Evolutionary conservation across 2,329 filamentous ascomycete species (phyloP), one percentile per base, ranked within the genome.

Genomic region (Westerdykella sp.): DNA sequence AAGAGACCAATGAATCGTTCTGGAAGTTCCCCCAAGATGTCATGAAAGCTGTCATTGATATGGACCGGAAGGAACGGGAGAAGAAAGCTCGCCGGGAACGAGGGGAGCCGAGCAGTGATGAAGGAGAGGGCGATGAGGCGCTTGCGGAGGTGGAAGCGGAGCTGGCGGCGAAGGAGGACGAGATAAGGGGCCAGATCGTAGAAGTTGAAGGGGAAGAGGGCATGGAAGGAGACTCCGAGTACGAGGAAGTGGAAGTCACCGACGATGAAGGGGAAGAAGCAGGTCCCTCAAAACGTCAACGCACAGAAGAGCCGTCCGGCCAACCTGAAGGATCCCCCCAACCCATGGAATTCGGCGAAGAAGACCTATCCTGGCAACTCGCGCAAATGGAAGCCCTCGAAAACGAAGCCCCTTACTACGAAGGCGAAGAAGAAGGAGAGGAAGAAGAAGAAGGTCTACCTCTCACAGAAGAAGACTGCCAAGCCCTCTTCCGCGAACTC

Each of bases 11-110:
- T 31, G 78, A 89, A 53, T 97, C 90, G 66, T 89, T 89, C 66
- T 98, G 94, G 93, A 88, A 88, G 58, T 93, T 96, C 56, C 93
- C 93, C 0, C 80, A 87, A 43, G 84, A 93, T 63, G 75, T 98
- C 30, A 83, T 90, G 76, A 82, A 84, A 47, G 88, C 81, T 0
- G 78, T 83, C 1, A 63, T 78, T 4, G 79, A 81, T 12, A 86
- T 93, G 42, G 81, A 84, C 57, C 69, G 70, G 18, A 71, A 87
- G 43, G 88, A 95, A 65, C 80, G 84, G 62, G 81, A 83, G 52
- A 78, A 80, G 46, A 83, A 68, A 71, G 80, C 69, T 68, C 77
- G 57, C 11, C 55, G 54, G 37, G 62, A 66, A 79, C 81, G 69
- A 10, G 65, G 60, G 14, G 65, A 70, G 47, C 59, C 59, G 4